These are phyloP conservation scores for Mycena crocata DNA, from an alignment of 768 basidiomycete species.

Conservation along the genomic window DNA sequence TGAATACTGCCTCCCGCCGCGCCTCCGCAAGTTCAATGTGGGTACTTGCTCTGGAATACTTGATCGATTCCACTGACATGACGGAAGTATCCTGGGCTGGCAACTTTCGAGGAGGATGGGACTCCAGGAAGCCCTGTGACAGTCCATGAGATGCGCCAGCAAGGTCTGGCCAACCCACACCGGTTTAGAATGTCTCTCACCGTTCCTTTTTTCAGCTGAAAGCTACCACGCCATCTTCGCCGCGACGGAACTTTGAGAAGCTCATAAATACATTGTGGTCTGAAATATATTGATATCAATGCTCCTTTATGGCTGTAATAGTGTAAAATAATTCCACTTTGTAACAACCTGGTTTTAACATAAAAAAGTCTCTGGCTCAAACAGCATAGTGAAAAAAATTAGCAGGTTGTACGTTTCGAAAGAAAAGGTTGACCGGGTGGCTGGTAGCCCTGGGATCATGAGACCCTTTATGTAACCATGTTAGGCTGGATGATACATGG, in stretches of 20 bases:
- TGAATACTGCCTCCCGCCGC: constrained; percentile 35
- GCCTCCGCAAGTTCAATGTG: constrained; percentile 45
- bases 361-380: too few relatives aligned
- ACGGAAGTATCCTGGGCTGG: constrained; percentile 14
- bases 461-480: too few relatives aligned
- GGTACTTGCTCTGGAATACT: neutral
- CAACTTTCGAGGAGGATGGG: constrained; percentile 31
- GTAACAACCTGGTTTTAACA: too few relatives aligned
- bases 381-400: too few relatives aligned
- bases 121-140: constrained; percentile 13
- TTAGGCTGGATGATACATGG: too few relatives aligned
- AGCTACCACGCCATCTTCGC: constrained; percentile 33
- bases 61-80: neutral
- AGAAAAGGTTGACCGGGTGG: too few relatives aligned
- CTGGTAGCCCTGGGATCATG: too few relatives aligned
- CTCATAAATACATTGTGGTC: too few relatives aligned
- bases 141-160: constrained; percentile 28
- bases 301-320: too few relatives aligned
- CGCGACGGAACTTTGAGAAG: constrained; percentile 19
- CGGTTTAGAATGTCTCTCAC: neutral
- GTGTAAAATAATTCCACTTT: too few relatives aligned
- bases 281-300: too few relatives aligned
- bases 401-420: too few relatives aligned
- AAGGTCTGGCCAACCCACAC: constrained; percentile 3
- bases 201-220: constrained; percentile 18